Conservation (phyloP, 148 eudicot genomes). For the Rhododendron henanense region DNA sequence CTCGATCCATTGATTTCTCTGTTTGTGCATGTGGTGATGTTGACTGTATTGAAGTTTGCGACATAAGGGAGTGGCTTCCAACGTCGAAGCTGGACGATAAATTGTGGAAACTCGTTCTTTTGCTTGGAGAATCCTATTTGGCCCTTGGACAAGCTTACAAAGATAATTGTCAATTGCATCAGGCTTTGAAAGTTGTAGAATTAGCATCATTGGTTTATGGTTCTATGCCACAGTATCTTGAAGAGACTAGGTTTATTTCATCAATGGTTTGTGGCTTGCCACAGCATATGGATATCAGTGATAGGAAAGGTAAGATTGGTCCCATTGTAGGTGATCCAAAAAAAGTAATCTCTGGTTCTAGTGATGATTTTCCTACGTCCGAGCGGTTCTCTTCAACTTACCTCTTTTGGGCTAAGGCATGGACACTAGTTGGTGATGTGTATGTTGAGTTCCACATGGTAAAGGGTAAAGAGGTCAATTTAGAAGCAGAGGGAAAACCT, state of each 20-base stretch:
- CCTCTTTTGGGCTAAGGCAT: constrained; percentile 91
- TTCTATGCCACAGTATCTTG: constrained; percentile 88
- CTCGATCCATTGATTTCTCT: constrained; percentile 39
- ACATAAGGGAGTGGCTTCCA: constrained; percentile 92
- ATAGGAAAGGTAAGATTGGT: constrained; percentile 25
- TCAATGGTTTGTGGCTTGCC: constrained; percentile 52
- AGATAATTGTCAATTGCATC: constrained; percentile 65
- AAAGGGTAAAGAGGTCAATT: constrained; percentile 40
- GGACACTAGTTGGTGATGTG: constrained; percentile 91
- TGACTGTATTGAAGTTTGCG: constrained; percentile 93
- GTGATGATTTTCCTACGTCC: constrained; percentile 26
- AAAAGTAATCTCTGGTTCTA: constrained; percentile 11
- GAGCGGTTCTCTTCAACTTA: constrained; percentile 49
- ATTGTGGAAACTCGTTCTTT: constrained; percentile 90
- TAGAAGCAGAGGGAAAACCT: constrained; percentile 34
- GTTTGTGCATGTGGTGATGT: constrained; percentile 95
- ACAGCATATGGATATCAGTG: constrained; percentile 18
- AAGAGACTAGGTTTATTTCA: constrained; percentile 71
- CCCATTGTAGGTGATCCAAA: constrained; percentile 23
- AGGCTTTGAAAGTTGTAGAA: constrained; percentile 80
- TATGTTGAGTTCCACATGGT: constrained; percentile 60
- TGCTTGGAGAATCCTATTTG: constrained; percentile 95
- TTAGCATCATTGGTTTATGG: constrained; percentile 91
- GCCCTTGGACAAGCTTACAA: constrained; percentile 83
- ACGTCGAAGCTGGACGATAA: constrained; percentile 76